Base-by-base conservation (phyloP, 2,329 filamentous ascomycete species). In the Cucurbitaria berberidis region DNA sequence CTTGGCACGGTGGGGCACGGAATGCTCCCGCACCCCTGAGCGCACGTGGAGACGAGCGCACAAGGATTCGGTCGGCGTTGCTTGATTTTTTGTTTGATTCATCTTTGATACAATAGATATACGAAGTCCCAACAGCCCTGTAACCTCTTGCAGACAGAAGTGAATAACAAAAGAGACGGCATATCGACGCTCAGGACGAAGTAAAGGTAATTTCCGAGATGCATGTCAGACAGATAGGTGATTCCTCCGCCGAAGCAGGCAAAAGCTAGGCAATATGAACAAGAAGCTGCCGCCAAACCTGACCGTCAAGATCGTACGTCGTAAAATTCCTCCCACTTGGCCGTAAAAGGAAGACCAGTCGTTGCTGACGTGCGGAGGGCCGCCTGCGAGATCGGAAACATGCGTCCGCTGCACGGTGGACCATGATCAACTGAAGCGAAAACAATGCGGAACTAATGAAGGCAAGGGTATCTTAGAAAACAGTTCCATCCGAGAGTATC, bases 401-500 rank as follows among this genome's bases (percentile, higher is more conserved):
- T 60, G 58, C 51, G 56, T 62, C 53, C 53, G 53, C 53, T 48
- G 52, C 54, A 55, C 53, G 39, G 36, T 48, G 40, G 26, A 48
- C 39, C 51, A 34, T 60, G 57, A 55, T 45, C 53, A 43, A 59
- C 59, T 45, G 56, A 66, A 69, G 59, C 54, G 60, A 66, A 66
- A 58, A 35, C 54, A 63, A 58, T 27, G 54, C 62, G 57, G 48
- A 39, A 63, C 42, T 67, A 60, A 62, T 42, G 59, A 69, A 66
- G 59, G 50, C 62, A 60, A 62, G 75, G 74, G 75, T 77, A 77
- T 77, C 75, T 76, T 86, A 96, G 74, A 99, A 98, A 62, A 99
- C 91, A 21, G 95, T 98, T 57, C 95, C 95, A 74, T 99, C 95
- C 61, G 91, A 96, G 63, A 96, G 84, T 66, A 98, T 97, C 78